These are phyloP conservation scores for Lizonia empirigonia DNA, from an alignment of 2,329 filamentous ascomycete species.

Conservation along the genomic window DNA sequence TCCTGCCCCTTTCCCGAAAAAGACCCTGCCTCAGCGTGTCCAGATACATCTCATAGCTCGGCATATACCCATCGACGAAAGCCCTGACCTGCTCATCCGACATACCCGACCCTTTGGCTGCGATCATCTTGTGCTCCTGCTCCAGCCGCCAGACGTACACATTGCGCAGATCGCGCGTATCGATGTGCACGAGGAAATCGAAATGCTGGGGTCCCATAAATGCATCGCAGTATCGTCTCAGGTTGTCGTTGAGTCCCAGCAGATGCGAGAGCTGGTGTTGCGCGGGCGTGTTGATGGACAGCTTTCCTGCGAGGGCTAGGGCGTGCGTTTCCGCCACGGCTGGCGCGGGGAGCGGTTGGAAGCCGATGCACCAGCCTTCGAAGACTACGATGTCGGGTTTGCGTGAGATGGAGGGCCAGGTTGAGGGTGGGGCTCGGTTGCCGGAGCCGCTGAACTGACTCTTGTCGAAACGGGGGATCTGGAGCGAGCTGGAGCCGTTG, in stretches of 20 bases:
- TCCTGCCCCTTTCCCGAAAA: slow-evolving; percentile 53
- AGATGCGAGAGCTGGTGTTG: slow-evolving; percentile 63
- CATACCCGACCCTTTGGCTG: slow-evolving; percentile 76
- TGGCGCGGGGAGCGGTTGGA: slow-evolving; percentile 66
- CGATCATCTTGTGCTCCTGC: slow-evolving; percentile 75
- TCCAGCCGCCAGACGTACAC: slow-evolving; percentile 86
- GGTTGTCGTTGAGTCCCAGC: slow-evolving; percentile 62
- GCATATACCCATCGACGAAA: slow-evolving; percentile 71
- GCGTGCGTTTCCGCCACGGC: slow-evolving; percentile 61
- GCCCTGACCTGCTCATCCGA: slow-evolving; percentile 75
- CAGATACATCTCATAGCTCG: slow-evolving; percentile 63
- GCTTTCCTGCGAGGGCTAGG: slow-evolving; percentile 57
- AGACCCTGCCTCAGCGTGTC: slow-evolving; percentile 57
- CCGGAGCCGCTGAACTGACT: slow-evolving; percentile 75
- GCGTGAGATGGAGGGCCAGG: slow-evolving; percentile 66
- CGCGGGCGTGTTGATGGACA: slow-evolving; percentile 54
- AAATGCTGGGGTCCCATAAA: slow-evolving; percentile 53
- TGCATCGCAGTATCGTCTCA: slow-evolving; percentile 58
- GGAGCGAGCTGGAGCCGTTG: slow-evolving; percentile 54
- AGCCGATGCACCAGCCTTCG: slow-evolving; percentile 92
- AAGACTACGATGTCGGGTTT: slow-evolving; percentile 73
- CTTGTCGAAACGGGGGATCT: slow-evolving; percentile 83
- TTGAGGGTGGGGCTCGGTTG: slow-evolving; percentile 67
- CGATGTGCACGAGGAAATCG: slow-evolving; percentile 69
- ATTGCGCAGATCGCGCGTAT: slow-evolving; percentile 73